Evolutionary conservation across 371 early-diverging fungal genomes (phyloP).

Genomic region (Apophysomyces ossiformis): DNA sequence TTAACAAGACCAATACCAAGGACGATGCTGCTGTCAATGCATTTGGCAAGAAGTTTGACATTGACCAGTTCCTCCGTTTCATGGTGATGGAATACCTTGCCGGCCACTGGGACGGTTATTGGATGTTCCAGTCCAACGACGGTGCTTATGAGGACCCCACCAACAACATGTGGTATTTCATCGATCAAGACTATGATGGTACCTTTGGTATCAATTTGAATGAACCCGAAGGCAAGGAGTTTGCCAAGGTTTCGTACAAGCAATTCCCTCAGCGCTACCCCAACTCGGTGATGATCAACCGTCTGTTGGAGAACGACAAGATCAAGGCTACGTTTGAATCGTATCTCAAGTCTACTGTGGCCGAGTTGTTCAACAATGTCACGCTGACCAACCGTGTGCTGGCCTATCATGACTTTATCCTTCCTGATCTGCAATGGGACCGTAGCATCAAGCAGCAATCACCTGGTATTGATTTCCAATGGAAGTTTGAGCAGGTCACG

Average conservation of each 20-base stretch:
- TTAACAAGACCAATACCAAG: constrained; percentile 40
- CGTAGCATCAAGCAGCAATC: constrained; percentile 57
- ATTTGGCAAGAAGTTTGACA: constrained; percentile 44
- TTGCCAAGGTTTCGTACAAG: constrained; percentile 42
- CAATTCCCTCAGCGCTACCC: constrained; percentile 41
- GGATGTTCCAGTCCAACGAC: constrained; percentile 60
- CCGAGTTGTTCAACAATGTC: constrained; percentile 53
- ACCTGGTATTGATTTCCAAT: constrained; percentile 58
- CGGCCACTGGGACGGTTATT: constrained; percentile 65
- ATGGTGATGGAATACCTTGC: constrained; percentile 64
- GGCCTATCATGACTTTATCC: constrained; percentile 53
- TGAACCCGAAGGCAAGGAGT: constrained; percentile 26
- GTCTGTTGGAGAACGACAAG: constrained; percentile 47
- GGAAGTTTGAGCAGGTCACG: constrained; percentile 48
- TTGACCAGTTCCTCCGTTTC: constrained; percentile 57
- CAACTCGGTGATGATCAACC: constrained; percentile 53
- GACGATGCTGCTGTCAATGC: constrained; percentile 45
- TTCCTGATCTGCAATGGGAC: constrained; percentile 60
- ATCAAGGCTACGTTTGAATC: constrained; percentile 41
- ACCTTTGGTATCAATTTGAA: constrained; percentile 63
- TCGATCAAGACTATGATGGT: constrained; percentile 61
- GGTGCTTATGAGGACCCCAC: constrained; percentile 59
- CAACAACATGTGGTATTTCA: constrained; percentile 48
- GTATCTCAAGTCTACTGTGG: constrained; percentile 50
- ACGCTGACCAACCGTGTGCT: constrained; percentile 46